Evolutionary conservation across 306 rosid species (phyloP).

Genomic region (Astragalus membranaceus): DNA sequence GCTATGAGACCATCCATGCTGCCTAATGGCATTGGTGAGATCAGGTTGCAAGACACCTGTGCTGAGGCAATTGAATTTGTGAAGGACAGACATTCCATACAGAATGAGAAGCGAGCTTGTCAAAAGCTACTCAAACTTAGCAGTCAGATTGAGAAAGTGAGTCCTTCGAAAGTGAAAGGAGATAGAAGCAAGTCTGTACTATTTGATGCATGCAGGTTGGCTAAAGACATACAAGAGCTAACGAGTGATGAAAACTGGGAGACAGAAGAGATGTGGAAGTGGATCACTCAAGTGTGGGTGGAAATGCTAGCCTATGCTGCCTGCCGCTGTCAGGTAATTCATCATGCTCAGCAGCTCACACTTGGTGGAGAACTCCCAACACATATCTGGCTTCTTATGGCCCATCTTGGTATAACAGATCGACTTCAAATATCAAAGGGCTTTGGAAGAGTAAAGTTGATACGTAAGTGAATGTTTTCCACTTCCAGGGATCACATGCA

Average conservation of each 20-base stretch:
- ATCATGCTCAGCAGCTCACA: slow-evolving; percentile 25
- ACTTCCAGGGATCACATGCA: too few species aligned
- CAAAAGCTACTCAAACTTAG: not conserved
- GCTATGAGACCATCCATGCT: slow-evolving; percentile 23
- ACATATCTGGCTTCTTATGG: slow-evolving; percentile 29
- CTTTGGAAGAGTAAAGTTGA: slow-evolving; percentile 22
- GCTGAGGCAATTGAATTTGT: slow-evolving; percentile 25
- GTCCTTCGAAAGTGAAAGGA: slow-evolving; percentile 23
- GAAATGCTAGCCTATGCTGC: slow-evolving; percentile 30
- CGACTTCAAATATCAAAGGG: slow-evolving; percentile 25
- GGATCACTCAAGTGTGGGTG: slow-evolving; percentile 17
- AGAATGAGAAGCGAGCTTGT: not conserved
- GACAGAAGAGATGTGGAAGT: not conserved
- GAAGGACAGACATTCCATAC: not conserved
- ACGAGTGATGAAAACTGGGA: not conserved
- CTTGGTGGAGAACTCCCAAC: slow-evolving; percentile 27
- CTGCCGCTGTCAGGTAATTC: slow-evolving; percentile 3
- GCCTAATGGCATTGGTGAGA: slow-evolving; percentile 27
- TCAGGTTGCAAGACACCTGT: slow-evolving; percentile 32
- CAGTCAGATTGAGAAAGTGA: not conserved
- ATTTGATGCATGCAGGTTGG: slow-evolving; percentile 25
- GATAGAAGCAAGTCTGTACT: slow-evolving; percentile 32
- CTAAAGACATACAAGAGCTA: not conserved
- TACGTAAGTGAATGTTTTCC: not conserved
- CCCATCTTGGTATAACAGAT: slow-evolving; percentile 35